Evolutionary conservation across 2,329 filamentous ascomycete species (phyloP).

Genomic region (Chaetomiaceae sp.): DNA sequence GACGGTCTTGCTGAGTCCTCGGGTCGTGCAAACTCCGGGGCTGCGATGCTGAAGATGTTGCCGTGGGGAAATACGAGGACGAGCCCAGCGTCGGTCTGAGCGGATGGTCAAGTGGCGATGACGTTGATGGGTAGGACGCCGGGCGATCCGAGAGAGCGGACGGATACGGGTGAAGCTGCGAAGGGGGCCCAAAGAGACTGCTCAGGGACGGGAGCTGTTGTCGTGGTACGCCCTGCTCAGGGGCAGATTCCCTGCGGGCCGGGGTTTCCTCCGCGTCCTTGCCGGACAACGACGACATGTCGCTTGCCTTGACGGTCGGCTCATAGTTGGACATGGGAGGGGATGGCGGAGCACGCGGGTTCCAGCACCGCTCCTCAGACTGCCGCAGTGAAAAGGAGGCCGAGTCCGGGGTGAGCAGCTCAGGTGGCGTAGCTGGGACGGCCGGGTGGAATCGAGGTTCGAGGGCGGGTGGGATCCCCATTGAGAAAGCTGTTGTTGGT

Average conservation of each 20-base stretch:
- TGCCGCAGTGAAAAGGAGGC: slow-evolving; percentile 41
- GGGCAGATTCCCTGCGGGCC: slow-evolving; percentile 30
- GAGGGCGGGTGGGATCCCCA: slow-evolving; percentile 48
- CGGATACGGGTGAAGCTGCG: slow-evolving; percentile 37
- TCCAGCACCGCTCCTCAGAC: slow-evolving; percentile 42
- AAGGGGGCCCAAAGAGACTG: slow-evolving; percentile 48
- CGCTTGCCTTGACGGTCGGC: slow-evolving; percentile 35
- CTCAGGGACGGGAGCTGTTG: slow-evolving; percentile 52
- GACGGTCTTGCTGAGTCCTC: slow-evolving; percentile 39
- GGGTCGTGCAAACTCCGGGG: slow-evolving; percentile 42
- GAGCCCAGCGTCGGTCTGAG: slow-evolving; percentile 30
- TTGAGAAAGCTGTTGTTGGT: slow-evolving; percentile 36
- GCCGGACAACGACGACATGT: slow-evolving; percentile 41
- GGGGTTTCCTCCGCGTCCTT: slow-evolving; percentile 35
- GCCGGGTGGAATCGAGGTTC: slow-evolving; percentile 46
- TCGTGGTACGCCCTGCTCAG: slow-evolving; percentile 28
- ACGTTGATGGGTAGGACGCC: slow-evolving; percentile 35
- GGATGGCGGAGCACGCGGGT: slow-evolving; percentile 39
- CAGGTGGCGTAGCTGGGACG: slow-evolving; percentile 49
- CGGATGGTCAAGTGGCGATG: slow-evolving; percentile 44
- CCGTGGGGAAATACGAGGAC: slow-evolving; percentile 41
- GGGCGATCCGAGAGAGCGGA: slow-evolving; percentile 43
- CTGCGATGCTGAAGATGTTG: slow-evolving; percentile 34
- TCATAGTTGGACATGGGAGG: slow-evolving; percentile 56
- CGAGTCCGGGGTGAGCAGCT: slow-evolving; percentile 46